These are phyloP conservation scores for Handroanthus guayacan DNA, from an alignment of 257 asterid genomes.

Conservation along the genomic window DNA sequence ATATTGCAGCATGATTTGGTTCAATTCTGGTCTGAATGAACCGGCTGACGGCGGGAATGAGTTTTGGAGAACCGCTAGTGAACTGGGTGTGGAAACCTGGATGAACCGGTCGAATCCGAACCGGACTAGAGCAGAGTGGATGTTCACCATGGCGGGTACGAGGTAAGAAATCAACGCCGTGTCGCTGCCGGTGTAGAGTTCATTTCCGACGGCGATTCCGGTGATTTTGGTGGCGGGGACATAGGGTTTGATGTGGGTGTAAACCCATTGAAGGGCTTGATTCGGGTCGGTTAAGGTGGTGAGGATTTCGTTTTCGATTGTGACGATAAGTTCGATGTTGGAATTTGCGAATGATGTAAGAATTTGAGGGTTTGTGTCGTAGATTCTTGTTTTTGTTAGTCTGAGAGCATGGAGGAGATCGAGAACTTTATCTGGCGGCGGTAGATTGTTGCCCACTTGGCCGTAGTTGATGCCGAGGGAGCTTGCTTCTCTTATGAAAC, in stretches of 20 bases:
- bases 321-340: conserved; percentile 56
- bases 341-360: conserved; percentile 68
- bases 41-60: conserved; percentile 89
- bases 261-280: conserved; percentile 74
- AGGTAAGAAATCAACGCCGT: conserved; percentile 49
- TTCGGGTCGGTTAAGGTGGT: conserved; percentile 54
- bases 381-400: conserved; percentile 66
- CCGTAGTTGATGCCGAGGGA: conserved; percentile 84
- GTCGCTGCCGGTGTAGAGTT: conserved; percentile 61
- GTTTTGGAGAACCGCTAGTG: conserved; percentile 61
- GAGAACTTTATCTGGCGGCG: conserved; percentile 62
- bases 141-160: conserved; percentile 67
- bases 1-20: conserved; percentile 57
- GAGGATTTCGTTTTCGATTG: conserved; percentile 61
- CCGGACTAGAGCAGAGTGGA: conserved; percentile 63
- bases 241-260: conserved; percentile 57
- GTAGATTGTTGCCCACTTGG: conserved; percentile 74
- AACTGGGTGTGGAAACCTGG: conserved; percentile 66
- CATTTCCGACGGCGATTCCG: conserved; percentile 76
- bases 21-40: conserved; percentile 50
- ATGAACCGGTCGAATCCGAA: conserved; percentile 58
- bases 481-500: conserved; percentile 41
- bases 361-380: conserved; percentile 74
- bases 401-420: conserved; percentile 55
- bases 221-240: conserved; percentile 69